Conservation (phyloP, 371 early-diverging fungal species). For the Blyttiomyces sp. region DNA sequence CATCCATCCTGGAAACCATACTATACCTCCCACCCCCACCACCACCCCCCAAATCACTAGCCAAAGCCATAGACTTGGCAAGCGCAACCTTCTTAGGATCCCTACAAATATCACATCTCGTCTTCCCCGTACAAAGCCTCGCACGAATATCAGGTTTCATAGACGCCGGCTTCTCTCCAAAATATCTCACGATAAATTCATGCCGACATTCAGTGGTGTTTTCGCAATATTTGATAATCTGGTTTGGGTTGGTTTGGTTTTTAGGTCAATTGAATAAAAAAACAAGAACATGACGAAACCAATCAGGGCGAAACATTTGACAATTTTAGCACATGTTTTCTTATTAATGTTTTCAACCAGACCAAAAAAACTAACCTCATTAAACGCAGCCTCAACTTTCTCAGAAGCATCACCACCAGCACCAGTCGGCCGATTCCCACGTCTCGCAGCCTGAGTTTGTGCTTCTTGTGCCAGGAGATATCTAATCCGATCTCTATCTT, state of each 20-base stretch:
- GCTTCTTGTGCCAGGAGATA: slow-evolving; percentile 23
- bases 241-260: too few species aligned
- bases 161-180: slow-evolving; percentile 23
- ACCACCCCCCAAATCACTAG: not conserved
- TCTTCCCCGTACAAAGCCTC: slow-evolving; percentile 20
- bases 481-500: slow-evolving; percentile 42
- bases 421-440: too few species aligned
- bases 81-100: slow-evolving; percentile 29
- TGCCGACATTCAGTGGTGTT: slow-evolving; percentile 40
- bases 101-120: slow-evolving; percentile 40
- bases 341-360: too few species aligned
- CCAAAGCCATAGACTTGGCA: slow-evolving; percentile 1
- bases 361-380: not conserved
- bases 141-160: not conserved
- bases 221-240: slow-evolving; percentile 49
- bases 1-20: not conserved
- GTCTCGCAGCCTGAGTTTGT: not conserved
- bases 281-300: too few species aligned
- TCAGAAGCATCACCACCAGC: too few species aligned
- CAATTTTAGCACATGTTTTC: too few species aligned
- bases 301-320: too few species aligned
- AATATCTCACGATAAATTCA: slow-evolving; percentile 32
- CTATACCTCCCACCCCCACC: not conserved
- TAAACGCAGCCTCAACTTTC: not conserved
- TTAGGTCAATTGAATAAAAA: too few species aligned